phyloP scores from a whole-genome alignment of 495 filamentous ascomycete genomes.

The Aspergillus heteromorphus region DNA sequence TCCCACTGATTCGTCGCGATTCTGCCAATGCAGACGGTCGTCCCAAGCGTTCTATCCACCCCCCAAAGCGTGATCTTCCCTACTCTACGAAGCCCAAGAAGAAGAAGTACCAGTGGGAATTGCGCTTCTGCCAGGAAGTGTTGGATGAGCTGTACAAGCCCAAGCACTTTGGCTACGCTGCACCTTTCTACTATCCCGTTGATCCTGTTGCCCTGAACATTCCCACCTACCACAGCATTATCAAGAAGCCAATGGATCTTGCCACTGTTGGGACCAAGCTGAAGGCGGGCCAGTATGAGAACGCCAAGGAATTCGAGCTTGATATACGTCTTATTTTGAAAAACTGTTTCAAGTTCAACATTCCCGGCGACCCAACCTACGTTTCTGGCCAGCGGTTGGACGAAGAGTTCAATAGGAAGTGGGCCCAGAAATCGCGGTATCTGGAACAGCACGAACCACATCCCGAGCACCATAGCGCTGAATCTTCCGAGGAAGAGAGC shows the following conservation, averaged over 20 bases:
- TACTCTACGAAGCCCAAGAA: conserved; percentile 82
- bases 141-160: conserved; percentile 71
- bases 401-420: conserved; percentile 65
- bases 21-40: conserved; percentile 70
- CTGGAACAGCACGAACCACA: conserved; percentile 67
- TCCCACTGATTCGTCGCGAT: conserved; percentile 90
- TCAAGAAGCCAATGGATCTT: conserved; percentile 96
- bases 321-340: conserved; percentile 80
- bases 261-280: conserved; percentile 71
- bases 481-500: conserved; percentile 55
- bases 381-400: conserved; percentile 64
- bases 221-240: conserved; percentile 83
- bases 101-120: conserved; percentile 85
- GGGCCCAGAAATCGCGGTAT: conserved; percentile 68
- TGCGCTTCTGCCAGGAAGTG: conserved; percentile 83
- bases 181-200: conserved; percentile 73
- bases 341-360: conserved; percentile 92
- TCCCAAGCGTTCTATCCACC: conserved; percentile 91
- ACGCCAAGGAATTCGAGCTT: conserved; percentile 74
- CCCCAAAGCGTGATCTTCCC: conserved; percentile 80
- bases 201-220: conserved; percentile 95
- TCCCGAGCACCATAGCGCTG: conserved; percentile 44
- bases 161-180: conserved; percentile 59
- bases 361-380: conserved; percentile 67
- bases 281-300: conserved; percentile 73